phyloP scores from a whole-genome alignment of 148 eudicot genomes.

The Rhododendron vialii region DNA sequence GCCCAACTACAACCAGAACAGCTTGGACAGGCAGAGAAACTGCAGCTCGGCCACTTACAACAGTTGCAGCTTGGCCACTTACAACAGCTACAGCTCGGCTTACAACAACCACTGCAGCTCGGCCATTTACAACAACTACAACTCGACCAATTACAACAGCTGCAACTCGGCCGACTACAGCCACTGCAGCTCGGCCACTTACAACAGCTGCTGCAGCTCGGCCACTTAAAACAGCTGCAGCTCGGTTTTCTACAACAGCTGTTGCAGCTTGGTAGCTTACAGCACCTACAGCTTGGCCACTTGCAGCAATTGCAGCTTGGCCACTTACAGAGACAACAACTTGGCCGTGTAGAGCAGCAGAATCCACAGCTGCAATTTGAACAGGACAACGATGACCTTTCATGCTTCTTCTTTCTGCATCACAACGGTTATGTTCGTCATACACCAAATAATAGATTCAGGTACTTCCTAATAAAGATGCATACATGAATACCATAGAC shows the following conservation, averaged over 20 bases:
- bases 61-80: constrained; percentile 2
- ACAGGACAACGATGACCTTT: background rate
- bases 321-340: background rate
- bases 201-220: background rate
- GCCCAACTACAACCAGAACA: background rate
- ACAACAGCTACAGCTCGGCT: background rate
- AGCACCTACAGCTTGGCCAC: background rate
- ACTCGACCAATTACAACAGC: background rate
- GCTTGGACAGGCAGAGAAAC: background rate
- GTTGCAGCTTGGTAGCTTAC: background rate
- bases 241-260: background rate
- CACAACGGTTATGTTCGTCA: background rate
- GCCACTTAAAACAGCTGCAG: background rate
- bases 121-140: background rate
- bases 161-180: background rate
- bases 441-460: background rate
- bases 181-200: constrained; percentile 1
- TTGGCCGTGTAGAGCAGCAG: background rate
- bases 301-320: background rate
- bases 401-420: constrained; percentile 11
- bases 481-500: background rate
- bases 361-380: background rate
- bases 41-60: constrained; percentile 1
- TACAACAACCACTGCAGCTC: background rate
- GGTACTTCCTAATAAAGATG: background rate